A percentile compares a stretch with the other conserved stretches of the same genome.
Conservation (phyloP, 805 yeast genomes). For the Monosporozyma solicola region DNA sequence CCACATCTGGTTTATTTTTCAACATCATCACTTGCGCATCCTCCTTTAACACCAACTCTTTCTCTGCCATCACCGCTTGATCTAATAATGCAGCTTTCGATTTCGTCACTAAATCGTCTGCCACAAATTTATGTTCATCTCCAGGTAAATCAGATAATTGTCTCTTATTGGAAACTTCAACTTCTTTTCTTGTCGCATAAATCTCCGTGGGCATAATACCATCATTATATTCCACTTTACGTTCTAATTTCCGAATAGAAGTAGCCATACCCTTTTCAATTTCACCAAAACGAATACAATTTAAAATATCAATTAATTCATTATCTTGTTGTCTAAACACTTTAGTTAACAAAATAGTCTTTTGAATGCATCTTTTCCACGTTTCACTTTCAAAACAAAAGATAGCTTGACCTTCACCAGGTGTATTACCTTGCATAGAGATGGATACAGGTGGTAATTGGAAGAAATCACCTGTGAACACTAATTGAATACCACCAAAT, state of each 20-base stretch:
- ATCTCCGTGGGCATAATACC: slow-evolving; percentile 86
- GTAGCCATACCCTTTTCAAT: slow-evolving; percentile 41
- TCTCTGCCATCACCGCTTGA: slow-evolving; percentile 61
- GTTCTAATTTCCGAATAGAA: slow-evolving; percentile 45
- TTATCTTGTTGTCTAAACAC: slow-evolving; percentile 83
- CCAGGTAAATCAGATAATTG: slow-evolving; percentile 47
- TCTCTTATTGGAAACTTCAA: slow-evolving; percentile 58
- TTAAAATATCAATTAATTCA: slow-evolving; percentile 67
- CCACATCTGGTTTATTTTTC: slow-evolving; percentile 61
- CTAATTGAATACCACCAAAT: slow-evolving; percentile 89
- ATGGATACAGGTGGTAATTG: slow-evolving; percentile 85
- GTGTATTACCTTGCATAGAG: slow-evolving; percentile 18
- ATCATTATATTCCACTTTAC: slow-evolving; percentile 52
- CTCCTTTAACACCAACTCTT: slow-evolving; percentile 52
- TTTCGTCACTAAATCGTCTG: slow-evolving; percentile 35
- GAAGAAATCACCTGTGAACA: slow-evolving; percentile 91
- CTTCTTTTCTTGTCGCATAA: slow-evolving; percentile 80
- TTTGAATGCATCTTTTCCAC: slow-evolving; percentile 58
- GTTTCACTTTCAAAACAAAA: slow-evolving; percentile 70
- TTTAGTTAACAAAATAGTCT: slow-evolving; percentile 61
- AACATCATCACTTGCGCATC: slow-evolving; percentile 94
- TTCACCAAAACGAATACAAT: slow-evolving; percentile 68
- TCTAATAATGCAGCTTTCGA: slow-evolving; percentile 36
- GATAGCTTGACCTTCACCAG: slow-evolving; percentile 1
- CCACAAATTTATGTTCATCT: slow-evolving; percentile 34